Evolutionary conservation across 306 rosid species (phyloP), one percentile per base, ranked within the genome.

Genomic region (Begonia masoniana): DNA sequence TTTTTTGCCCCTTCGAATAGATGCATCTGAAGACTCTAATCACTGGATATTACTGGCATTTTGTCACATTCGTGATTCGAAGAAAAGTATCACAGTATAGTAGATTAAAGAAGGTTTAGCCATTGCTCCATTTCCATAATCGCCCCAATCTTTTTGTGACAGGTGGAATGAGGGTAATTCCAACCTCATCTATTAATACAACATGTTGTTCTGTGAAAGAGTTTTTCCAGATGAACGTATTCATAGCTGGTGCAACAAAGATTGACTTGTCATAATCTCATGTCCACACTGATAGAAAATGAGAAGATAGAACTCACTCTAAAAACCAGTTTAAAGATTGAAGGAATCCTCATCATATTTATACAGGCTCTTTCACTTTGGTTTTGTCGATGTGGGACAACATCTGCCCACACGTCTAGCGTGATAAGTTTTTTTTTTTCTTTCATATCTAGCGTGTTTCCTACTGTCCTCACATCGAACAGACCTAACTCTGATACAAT

Each of bases 71-170:
- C 76, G 71, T 5, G 87, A 71, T 70, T 76, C 94, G 9, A 60
- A 72, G 42, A 78, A 85, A 64, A 91, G 87, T 58, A 88, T 81
- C 3, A 86, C 88, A 19, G 96, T 83, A 0, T 94, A 78, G 76
- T 75, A 86, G 46, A 91, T 91, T 50, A 81, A 57, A 45, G 88
- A 73, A 49, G 94, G 92, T 69, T 91, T 96, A 13, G 96, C 96
- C 99, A 91, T 91, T 52, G 99, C 99, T 17, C 96, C 99, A 54
- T 83, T 85, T 66, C 96, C 99, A 16, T 77, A 79, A 65, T 91
- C 99, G 42, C 96, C 86, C 94, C 61, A 81, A 64, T 64, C 86
- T 78, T 79, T 78, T 86, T 1, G 73, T 43, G 50, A 83, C 86
- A 16, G 99, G 95, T 21, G 72, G 81, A 56, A 89, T 82, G 66